Base-by-base conservation (phyloP, 768 basidiomycete species). In the Cystobasidiopsis lactophilus region DNA sequence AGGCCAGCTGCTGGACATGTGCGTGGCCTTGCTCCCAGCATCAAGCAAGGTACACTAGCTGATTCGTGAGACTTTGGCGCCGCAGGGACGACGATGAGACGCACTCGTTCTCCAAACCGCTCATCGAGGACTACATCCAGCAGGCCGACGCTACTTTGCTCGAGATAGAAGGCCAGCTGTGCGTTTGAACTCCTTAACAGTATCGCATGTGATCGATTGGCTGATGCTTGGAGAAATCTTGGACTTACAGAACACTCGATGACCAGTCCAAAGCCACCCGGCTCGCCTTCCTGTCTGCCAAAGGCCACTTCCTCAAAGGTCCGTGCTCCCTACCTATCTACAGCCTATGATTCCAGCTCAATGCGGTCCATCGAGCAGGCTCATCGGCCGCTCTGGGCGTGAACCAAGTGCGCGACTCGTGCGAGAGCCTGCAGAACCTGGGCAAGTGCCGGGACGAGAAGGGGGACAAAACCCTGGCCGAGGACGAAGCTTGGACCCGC, bases 291-390 rank as follows among this genome's bases (percentile, higher is more conserved):
- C 75, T 98, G 18, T 80, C 82, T 2, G 68, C 70, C 18, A 72
- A 81, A 10, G 93, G 89, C 0, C 91, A 98, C 68, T 98, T 84
- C 69, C 77, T 96, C 64, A 98, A 96, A 67, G 91, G 91, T 44
- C 9, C 14, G 45, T 10, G 19, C 19, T 10, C 19, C 10, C 41
- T 19, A 9, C 27, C 7, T 7, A 11, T 18, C 23, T 19, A 19
- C 10, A 19, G 41, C 23, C 41, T 7, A 18, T 43, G 9, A 24
- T 19, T 43, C 19, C 23, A n/a, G n/a, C 7, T 43, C 9, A 7
- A 11, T 43, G 23, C 41, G 13, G 19, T 39, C 19, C 19, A n/a
- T 7, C 7, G 9, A 9, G 26, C 19, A 47, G 45, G 55, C 27
- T 95, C 89, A 2, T 91, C 88, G 13, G 89, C 89, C 27, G 85